Evolutionary conservation across 2,329 filamentous ascomycete genomes (phyloP).

Genomic region (Curvularia verruculosa): DNA sequence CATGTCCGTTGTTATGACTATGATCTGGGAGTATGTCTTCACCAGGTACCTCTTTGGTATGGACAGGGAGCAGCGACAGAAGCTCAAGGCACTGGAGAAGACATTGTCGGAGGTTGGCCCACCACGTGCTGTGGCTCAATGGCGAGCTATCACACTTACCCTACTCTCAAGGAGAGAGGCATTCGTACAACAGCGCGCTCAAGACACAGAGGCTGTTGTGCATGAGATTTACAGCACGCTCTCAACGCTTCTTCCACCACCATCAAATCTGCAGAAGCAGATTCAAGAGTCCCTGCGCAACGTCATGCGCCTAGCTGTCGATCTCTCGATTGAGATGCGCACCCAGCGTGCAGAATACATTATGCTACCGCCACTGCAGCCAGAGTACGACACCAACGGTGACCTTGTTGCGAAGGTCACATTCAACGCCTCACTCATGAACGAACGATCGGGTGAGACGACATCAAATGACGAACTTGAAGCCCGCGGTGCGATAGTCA

Average conservation of each 20-base stretch:
- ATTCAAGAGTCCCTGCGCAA: conserved; percentile 84
- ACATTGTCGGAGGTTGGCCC: conserved; percentile 84
- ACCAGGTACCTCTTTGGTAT: conserved; percentile 98
- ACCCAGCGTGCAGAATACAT: conserved; percentile 96
- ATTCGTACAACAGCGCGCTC: conserved; percentile 82
- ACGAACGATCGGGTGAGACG: conserved; percentile 78
- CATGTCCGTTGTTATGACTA: conserved; percentile 98
- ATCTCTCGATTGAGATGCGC: conserved; percentile 94
- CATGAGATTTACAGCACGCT: conserved; percentile 87
- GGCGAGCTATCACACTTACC: conserved; percentile 93
- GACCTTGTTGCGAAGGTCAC: conserved; percentile 85
- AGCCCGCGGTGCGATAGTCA: conserved; percentile 75
- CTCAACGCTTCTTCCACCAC: conserved; percentile 83
- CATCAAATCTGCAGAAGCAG: conserved; percentile 77
- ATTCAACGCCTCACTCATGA: conserved; percentile 95
- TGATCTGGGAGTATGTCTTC: conserved; percentile 99
- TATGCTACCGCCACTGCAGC: conserved; percentile 94
- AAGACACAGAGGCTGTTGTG: conserved; percentile 95
- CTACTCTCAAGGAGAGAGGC: conserved; percentile 78
- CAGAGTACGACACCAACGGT: conserved; percentile 92
- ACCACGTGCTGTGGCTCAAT: conserved; percentile 87
- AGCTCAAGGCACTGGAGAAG: conserved; percentile 95
- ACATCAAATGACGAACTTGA: conserved; percentile 81
- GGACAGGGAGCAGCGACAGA: conserved; percentile 96
- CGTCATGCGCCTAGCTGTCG: conserved; percentile 86